phyloP scores from a whole-genome alignment of 257 asterid genomes.

The Petunia secreta region DNA sequence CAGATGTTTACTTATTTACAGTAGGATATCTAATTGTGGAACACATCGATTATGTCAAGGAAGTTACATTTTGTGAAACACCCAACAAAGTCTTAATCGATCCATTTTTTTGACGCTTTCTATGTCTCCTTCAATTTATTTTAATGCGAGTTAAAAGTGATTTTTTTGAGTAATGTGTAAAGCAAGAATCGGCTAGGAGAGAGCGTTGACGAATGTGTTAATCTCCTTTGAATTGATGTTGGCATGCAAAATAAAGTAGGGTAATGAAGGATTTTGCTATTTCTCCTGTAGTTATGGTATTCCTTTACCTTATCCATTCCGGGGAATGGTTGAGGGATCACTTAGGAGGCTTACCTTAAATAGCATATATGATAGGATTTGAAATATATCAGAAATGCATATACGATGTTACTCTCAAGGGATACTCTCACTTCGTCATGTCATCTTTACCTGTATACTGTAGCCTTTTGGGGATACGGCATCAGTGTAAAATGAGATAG shows the following conservation, averaged over 20 bases:
- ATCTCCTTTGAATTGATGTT: background rate
- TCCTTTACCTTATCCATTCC: background rate
- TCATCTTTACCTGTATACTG: conserved; percentile 8
- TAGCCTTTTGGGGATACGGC: background rate
- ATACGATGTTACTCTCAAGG: background rate
- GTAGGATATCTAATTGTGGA: background rate
- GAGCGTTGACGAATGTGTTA: background rate
- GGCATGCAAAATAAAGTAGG: background rate
- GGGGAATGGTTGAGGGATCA: background rate
- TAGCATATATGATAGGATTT: background rate
- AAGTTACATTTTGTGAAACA: background rate
- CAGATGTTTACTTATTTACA: conserved; percentile 8
- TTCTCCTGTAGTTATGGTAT: background rate
- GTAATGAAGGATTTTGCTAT: background rate
- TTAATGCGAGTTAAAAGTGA: background rate
- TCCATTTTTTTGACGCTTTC: background rate
- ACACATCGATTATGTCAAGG: background rate
- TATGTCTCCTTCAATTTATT: background rate
- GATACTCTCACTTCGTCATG: conserved; percentile 1
- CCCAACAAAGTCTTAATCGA: background rate
- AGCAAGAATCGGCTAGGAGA: background rate
- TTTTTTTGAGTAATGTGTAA: background rate
- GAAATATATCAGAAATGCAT: background rate
- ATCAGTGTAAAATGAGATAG: conserved; percentile 8
- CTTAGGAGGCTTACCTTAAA: background rate